Percentiles rank a stretch among this genome's conserved stretches.
phyloP scores from a whole-genome alignment of 306 rosid genomes.

The Fragaria vesca region DNA sequence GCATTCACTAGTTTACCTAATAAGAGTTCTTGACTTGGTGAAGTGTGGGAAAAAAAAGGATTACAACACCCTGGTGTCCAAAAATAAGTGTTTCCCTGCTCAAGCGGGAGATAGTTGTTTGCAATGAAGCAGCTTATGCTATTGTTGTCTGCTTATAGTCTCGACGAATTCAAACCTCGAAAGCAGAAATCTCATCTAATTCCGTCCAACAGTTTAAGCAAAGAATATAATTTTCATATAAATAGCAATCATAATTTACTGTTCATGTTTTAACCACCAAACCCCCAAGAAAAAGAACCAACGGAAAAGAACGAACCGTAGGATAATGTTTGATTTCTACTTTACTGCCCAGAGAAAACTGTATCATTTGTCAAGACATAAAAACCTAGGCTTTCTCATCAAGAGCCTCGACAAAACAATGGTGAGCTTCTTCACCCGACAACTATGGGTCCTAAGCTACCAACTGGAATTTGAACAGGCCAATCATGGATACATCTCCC shows the following conservation, averaged over 20 bases:
- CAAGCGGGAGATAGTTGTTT: not conserved
- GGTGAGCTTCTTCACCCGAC: conserved; percentile 13
- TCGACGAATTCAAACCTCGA: too few species aligned
- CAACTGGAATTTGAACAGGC: conserved; percentile 15
- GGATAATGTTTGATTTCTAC: conserved; percentile 3
- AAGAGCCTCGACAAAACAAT: conserved; percentile 17
- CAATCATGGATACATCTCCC: conserved; percentile 27
- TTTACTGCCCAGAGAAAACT: not conserved
- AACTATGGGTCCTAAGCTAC: conserved; percentile 15
- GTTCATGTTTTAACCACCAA: not conserved
- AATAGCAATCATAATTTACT: not conserved
- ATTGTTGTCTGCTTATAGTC: not conserved
- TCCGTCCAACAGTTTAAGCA: not conserved
- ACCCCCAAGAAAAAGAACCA: not conserved
- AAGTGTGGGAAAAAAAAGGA: not conserved
- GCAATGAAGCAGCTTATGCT: not conserved
- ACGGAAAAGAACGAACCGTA: not conserved
- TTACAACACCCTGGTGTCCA: not conserved
- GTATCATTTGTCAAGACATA: conserved; percentile 2
- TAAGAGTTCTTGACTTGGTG: not conserved
- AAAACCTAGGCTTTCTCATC: conserved; percentile 18
- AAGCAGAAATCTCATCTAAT: too few species aligned
- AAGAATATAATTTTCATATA: not conserved
- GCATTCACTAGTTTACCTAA: not conserved
- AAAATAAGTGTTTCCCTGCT: not conserved